Conservation (phyloP, 371 early-diverging fungal species). For the Umbelopsis sp. region DNA sequence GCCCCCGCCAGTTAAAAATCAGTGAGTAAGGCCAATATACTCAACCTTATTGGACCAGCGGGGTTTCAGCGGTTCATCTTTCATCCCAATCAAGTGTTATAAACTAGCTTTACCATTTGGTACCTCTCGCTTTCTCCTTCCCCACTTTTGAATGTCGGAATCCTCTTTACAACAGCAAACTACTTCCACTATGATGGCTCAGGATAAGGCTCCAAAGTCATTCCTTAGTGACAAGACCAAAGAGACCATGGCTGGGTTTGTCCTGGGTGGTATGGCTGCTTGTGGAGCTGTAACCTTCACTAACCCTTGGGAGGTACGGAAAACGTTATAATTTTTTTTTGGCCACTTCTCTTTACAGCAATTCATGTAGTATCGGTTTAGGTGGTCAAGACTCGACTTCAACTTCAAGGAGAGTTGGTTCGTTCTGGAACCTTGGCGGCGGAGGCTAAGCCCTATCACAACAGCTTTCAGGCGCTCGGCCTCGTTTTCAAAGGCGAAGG, state of each 20-base stretch:
- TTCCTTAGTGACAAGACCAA: constrained; percentile 25
- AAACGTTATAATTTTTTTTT: background rate
- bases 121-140: background rate
- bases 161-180: constrained; percentile 1
- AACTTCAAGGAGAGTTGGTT: constrained; percentile 92
- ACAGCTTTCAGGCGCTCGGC: constrained; percentile 77
- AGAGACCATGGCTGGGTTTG: constrained; percentile 59
- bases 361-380: constrained; percentile 29
- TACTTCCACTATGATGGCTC: background rate
- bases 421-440: constrained; percentile 52
- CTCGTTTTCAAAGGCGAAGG: constrained; percentile 86
- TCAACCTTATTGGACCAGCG: constrained; percentile 9
- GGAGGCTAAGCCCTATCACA: constrained; percentile 71
- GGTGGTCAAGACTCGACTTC: constrained; percentile 95
- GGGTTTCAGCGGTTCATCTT: constrained; percentile 8
- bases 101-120: background rate
- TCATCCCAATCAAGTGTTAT: too few species aligned
- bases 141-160: constrained; percentile 9
- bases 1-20: background rate
- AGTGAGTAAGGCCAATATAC: background rate
- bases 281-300: constrained; percentile 94
- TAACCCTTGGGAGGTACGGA: constrained; percentile 87
- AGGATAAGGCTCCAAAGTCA: background rate
- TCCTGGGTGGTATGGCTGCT: constrained; percentile 80
- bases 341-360: too few species aligned